These are phyloP conservation scores for Spiromastix sp. DNA, from an alignment of 2,329 filamentous ascomycete species.

Conservation along the genomic window DNA sequence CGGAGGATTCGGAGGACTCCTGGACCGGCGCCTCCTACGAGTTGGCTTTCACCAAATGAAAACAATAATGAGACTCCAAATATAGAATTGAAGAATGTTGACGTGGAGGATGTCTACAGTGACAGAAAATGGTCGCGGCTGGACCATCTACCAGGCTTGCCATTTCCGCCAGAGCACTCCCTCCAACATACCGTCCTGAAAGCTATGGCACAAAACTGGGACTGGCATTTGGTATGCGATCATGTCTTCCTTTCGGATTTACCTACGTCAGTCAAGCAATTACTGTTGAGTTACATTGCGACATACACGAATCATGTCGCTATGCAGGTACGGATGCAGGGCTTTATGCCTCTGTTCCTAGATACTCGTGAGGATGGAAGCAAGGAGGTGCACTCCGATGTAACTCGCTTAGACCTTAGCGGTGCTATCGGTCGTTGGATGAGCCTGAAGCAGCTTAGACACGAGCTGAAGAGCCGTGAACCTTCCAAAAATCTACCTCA, in stretches of 20 bases:
- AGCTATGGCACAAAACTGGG: constrained; percentile 46
- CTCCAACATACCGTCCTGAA: constrained; percentile 44
- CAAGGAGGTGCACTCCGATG: constrained; percentile 26
- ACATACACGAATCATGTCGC: constrained; percentile 36
- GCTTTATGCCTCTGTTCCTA: constrained; percentile 42
- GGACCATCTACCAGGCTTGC: constrained; percentile 30
- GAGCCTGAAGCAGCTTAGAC: constrained; percentile 37
- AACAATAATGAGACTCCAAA: neutral
- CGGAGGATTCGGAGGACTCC: constrained; percentile 27
- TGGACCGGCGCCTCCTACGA: constrained; percentile 36
- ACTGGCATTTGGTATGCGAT: constrained; percentile 47
- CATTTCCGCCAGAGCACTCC: constrained; percentile 29
- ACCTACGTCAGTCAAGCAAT: constrained; percentile 41
- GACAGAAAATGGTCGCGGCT: constrained; percentile 21
- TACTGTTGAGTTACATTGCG: constrained; percentile 47
- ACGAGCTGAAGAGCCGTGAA: constrained; percentile 28
- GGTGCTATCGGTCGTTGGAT: constrained; percentile 40
- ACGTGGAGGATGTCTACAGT: constrained; percentile 11
- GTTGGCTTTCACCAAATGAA: constrained; percentile 28
- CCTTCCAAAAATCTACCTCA: neutral
- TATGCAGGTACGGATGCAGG: constrained; percentile 29
- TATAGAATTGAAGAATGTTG: constrained; percentile 2
- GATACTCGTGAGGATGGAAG: constrained; percentile 10
- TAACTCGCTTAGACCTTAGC: constrained; percentile 44
- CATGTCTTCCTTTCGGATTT: constrained; percentile 43